Percentiles rank a stretch among this genome's conserved stretches.
Conservation (phyloP, 345 rosid species). For the Lagerstroemia speciosa region DNA sequence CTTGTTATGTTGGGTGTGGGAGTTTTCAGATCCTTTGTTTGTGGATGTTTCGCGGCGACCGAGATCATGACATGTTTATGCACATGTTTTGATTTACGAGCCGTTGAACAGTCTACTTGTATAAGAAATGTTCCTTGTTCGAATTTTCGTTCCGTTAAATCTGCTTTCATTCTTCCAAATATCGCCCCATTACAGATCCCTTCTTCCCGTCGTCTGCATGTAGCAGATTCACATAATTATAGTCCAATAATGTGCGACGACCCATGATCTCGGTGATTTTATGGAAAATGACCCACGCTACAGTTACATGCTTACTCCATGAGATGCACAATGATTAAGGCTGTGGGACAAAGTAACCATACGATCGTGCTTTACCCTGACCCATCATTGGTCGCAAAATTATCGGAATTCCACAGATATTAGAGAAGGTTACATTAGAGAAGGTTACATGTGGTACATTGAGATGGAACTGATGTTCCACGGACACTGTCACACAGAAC, state of each 20-base stretch:
- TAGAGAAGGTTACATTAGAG: too few relatives aligned
- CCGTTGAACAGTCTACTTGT: conserved; percentile 26
- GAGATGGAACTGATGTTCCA: too few relatives aligned
- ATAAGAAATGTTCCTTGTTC: conserved; percentile 22
- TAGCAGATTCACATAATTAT: conserved; percentile 2
- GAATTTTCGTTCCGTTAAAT: not conserved
- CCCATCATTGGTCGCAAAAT: not conserved
- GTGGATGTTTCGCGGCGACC: conserved; percentile 28
- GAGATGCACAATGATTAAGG: not conserved
- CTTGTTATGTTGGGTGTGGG: conserved; percentile 38
- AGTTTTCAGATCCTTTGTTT: conserved; percentile 40
- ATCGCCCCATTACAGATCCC: conserved; percentile 17
- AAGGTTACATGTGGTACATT: too few relatives aligned
- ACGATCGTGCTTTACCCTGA: not conserved
- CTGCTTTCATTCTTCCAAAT: conserved; percentile 18
- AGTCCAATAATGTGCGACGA: not conserved
- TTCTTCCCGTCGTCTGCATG: conserved; percentile 21
- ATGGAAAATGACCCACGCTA: not conserved
- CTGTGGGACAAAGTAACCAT: not conserved
- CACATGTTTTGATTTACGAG: conserved; percentile 26
- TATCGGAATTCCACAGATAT: not conserved
- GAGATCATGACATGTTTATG: conserved; percentile 39
- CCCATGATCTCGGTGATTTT: not conserved
- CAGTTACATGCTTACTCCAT: not conserved
- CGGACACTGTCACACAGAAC: not conserved